These are phyloP conservation scores for Blastomyces emzantsi DNA, from an alignment of 2,329 filamentous ascomycete genomes.

Conservation along the genomic window DNA sequence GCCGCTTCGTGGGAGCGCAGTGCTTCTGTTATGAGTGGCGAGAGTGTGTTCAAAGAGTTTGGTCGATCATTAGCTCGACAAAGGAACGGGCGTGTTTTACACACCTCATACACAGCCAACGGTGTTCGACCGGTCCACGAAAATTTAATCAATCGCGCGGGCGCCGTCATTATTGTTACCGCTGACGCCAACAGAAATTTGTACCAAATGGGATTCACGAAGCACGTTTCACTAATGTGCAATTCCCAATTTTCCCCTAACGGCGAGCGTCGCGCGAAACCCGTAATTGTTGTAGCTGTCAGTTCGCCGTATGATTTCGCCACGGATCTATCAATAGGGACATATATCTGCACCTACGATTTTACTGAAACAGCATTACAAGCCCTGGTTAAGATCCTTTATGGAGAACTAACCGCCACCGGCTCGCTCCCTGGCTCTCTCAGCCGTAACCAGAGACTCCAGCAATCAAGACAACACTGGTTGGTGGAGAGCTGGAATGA, in stretches of 20 bases:
- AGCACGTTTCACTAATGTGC: conserved; percentile 93
- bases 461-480: conserved; percentile 90
- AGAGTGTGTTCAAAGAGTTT: conserved; percentile 84
- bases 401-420: conserved; percentile 58
- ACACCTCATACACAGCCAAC: conserved; percentile 93
- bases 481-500: conserved; percentile 82
- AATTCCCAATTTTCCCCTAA: conserved; percentile 33
- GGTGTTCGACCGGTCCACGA: conserved; percentile 89
- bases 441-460: conserved; percentile 74
- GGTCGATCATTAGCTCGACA: conserved; percentile 80
- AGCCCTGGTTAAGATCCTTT: conserved; percentile 71
- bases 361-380: conserved; percentile 89
- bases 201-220: conserved; percentile 90
- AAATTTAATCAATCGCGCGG: conserved; percentile 79
- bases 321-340: conserved; percentile 81
- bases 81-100: conserved; percentile 74
- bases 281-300: conserved; percentile 81
- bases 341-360: conserved; percentile 92
- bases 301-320: conserved; percentile 96
- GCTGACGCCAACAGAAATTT: conserved; percentile 90
- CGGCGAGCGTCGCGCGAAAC: conserved; percentile 49
- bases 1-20: conserved; percentile 49
- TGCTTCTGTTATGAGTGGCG: conserved; percentile 72
- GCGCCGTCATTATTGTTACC: conserved; percentile 80
- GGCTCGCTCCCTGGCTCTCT: conserved; percentile 60